A percentile compares a stretch with the other conserved stretches of the same genome.
phyloP scores from a whole-genome alignment of 331 rosid genomes.

The Malus hybrid region DNA sequence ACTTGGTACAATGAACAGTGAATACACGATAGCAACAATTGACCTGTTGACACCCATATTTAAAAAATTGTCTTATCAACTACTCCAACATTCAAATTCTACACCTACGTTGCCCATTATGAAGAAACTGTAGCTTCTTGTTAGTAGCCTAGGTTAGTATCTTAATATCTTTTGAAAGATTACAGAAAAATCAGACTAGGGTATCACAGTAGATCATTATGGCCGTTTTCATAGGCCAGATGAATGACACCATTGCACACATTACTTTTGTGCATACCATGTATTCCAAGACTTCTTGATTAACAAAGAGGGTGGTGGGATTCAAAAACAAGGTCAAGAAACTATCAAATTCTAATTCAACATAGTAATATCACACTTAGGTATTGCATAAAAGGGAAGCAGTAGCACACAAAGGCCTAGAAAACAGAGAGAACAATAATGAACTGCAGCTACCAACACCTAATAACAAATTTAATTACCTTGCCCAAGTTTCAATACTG shows the following conservation, averaged over 20 bases:
- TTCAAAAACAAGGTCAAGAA: neutral
- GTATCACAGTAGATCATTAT: neutral
- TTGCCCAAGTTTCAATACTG: conserved; percentile 93
- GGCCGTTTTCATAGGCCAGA: neutral
- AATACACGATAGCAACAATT: neutral
- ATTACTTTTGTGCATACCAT: neutral
- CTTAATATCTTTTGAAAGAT: neutral
- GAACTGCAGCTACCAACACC: neutral
- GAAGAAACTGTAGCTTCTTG: neutral
- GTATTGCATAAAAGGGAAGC: neutral
- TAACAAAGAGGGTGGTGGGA: neutral
- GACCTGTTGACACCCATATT: neutral
- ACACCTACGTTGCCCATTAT: neutral
- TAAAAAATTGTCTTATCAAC: neutral
- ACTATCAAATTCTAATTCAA: neutral
- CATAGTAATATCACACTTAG: neutral
- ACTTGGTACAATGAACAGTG: neutral
- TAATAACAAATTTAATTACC: conserved; percentile 32
- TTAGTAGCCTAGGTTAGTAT: neutral
- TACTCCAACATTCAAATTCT: neutral
- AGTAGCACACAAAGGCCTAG: neutral
- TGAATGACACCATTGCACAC: neutral
- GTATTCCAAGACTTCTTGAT: neutral
- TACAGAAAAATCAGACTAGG: neutral
- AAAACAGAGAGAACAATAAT: neutral